Evolutionary conservation across 768 basidiomycete genomes (phyloP).

Genomic region (Boletellus ananiceps): DNA sequence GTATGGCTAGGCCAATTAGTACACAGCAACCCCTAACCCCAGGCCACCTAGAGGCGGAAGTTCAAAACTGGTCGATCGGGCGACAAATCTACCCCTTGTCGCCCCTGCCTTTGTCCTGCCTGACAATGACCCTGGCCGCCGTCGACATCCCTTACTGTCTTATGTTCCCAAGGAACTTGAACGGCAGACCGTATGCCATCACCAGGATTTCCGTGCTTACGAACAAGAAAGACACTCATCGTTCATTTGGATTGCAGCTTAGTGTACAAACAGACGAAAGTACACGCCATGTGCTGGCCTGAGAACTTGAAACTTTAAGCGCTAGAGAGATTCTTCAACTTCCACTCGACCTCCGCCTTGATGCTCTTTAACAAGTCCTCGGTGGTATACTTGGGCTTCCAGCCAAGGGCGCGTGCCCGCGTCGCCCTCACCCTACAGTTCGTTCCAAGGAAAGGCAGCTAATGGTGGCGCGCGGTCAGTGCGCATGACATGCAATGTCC

Average conservation of each 20-base stretch:
- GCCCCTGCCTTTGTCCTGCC: no score
- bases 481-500: not conserved
- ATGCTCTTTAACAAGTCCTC: constrained; percentile 22
- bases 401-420: constrained; percentile 23
- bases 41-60: no score
- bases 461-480: not conserved
- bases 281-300: not conserved
- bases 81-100: no score
- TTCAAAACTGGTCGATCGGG: no score
- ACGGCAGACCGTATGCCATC: no score
- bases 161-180: no score
- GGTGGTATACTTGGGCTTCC: constrained; percentile 30
- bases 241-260: not conserved
- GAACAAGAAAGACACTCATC: not conserved
- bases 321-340: constrained; percentile 6
- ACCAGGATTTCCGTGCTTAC: no score
- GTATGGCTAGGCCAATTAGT: no score
- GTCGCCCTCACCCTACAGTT: constrained; percentile 18
- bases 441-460: constrained; percentile 20
- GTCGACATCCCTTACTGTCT: no score
- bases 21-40: no score
- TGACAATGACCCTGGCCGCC: no score
- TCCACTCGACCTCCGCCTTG: constrained; percentile 17
- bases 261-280: not conserved
- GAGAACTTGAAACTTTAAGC: not conserved